A percentile compares a stretch with the other conserved stretches of the same genome.
phyloP scores from a whole-genome alignment of 2,329 filamentous ascomycete species.

The Talaromyces sp. region DNA sequence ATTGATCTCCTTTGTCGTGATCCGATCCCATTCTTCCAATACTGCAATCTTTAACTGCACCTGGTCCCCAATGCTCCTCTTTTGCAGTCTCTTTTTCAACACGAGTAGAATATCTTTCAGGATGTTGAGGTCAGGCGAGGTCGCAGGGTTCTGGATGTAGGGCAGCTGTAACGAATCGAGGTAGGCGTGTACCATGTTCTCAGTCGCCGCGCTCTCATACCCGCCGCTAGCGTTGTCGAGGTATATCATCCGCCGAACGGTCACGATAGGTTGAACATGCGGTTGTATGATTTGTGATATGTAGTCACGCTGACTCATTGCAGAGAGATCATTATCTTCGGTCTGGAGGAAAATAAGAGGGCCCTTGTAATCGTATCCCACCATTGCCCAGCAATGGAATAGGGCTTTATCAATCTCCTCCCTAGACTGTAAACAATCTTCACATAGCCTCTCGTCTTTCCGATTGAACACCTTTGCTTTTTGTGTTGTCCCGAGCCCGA shows the following conservation, averaged over 20 bases:
- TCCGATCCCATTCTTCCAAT: conserved; percentile 20
- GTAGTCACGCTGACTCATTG: conserved; percentile 18
- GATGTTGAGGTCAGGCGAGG: conserved; percentile 19
- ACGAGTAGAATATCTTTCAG: conserved; percentile 19
- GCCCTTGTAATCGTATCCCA: conserved; percentile 20
- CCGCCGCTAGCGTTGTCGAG: conserved; percentile 13
- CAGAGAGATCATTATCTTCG: conserved; percentile 8
- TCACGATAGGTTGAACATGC: conserved; percentile 18
- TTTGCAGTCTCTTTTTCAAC: conserved; percentile 19
- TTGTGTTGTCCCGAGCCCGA: conserved; percentile 17
- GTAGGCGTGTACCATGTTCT: conserved; percentile 17
- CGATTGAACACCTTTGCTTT: conserved; percentile 20
- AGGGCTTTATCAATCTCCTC: conserved; percentile 18
- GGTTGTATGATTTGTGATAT: conserved; percentile 18
- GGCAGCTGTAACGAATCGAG: conserved; percentile 18
- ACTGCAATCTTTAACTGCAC: conserved; percentile 16
- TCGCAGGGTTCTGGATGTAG: conserved; percentile 17
- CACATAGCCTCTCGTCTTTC: conserved; percentile 19
- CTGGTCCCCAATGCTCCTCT: conserved; percentile 17
- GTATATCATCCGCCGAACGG: conserved; percentile 16
- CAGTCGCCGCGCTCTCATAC: conserved; percentile 8
- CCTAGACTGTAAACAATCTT: conserved; percentile 18
- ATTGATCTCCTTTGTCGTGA: conserved; percentile 19
- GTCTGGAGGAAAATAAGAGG: conserved; percentile 17
- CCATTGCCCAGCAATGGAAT: conserved; percentile 20